phyloP scores from a whole-genome alignment of 2,329 filamentous ascomycete genomes.

The Cladosporium sp. region DNA sequence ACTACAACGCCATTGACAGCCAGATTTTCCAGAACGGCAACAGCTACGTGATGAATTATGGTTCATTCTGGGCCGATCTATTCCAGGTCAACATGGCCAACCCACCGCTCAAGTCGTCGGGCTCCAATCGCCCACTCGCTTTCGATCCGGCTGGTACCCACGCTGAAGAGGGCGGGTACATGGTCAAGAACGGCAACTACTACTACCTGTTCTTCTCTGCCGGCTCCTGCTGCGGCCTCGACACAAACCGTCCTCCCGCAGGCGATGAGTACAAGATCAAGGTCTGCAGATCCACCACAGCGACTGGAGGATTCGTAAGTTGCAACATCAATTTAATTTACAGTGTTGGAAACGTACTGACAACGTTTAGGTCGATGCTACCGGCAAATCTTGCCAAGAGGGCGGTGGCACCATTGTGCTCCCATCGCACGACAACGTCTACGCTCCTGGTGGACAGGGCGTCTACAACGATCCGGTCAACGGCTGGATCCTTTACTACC shows the following conservation, averaged over 20 bases:
- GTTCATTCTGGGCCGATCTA: constrained; percentile 65
- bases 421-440: constrained; percentile 56
- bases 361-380: constrained; percentile 43
- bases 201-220: constrained; percentile 63
- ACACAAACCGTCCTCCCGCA: constrained; percentile 46
- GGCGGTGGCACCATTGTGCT: constrained; percentile 61
- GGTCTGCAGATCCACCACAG: constrained; percentile 55
- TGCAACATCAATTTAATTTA: not conserved
- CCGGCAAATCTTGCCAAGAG: constrained; percentile 49
- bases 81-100: constrained; percentile 54
- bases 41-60: constrained; percentile 56
- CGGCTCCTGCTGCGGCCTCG: constrained; percentile 61
- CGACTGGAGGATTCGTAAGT: constrained; percentile 50
- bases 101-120: constrained; percentile 29
- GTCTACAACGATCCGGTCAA: constrained; percentile 48
- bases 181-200: constrained; percentile 53
- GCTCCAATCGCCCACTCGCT: constrained; percentile 45
- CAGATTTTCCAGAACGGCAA: constrained; percentile 40
- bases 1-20: constrained; percentile 52
- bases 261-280: constrained; percentile 64
- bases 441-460: constrained; percentile 63
- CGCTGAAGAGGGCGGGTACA: constrained; percentile 54
- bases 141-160: constrained; percentile 51
- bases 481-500: constrained; percentile 59
- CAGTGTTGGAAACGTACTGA: not conserved